Conservation (phyloP, 352 stramenopile species). For the Phytopythium mirpurense region DNA sequence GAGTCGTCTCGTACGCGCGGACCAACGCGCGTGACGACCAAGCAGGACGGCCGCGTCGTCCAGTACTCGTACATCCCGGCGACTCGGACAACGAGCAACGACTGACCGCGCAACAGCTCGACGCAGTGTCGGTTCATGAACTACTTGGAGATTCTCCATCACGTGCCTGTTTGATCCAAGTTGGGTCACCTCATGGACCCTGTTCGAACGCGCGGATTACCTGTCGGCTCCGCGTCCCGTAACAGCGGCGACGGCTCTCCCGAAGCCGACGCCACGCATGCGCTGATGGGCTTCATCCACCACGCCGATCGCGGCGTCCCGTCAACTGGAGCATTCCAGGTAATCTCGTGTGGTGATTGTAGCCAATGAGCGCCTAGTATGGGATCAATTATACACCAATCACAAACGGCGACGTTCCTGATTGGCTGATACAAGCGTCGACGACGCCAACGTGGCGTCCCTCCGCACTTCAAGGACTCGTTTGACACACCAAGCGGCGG, state of each 20-base stretch:
- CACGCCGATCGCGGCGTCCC: background rate
- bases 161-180: too few species aligned
- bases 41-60: background rate
- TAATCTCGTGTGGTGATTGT: background rate
- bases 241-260: too few species aligned
- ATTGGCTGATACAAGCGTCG: background rate
- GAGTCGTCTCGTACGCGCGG: background rate
- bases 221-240: background rate
- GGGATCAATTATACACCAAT: background rate
- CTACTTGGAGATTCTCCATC: too few species aligned
- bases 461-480: background rate
- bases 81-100: background rate
- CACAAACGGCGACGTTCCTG: background rate
- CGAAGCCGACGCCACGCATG: too few species aligned
- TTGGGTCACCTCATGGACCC: too few species aligned
- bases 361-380: background rate
- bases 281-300: too few species aligned
- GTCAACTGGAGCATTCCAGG: background rate
- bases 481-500: slow-evolving; percentile 4
- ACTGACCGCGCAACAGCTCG: too few species aligned
- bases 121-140: too few species aligned
- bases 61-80: background rate
- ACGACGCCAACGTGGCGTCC: slow-evolving; percentile 1
- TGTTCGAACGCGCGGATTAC: background rate
- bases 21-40: background rate